Percentiles rank a stretch among this genome's conserved stretches.
Conservation (phyloP, 345 rosid species). For the Eucalyptus fibrosa region DNA sequence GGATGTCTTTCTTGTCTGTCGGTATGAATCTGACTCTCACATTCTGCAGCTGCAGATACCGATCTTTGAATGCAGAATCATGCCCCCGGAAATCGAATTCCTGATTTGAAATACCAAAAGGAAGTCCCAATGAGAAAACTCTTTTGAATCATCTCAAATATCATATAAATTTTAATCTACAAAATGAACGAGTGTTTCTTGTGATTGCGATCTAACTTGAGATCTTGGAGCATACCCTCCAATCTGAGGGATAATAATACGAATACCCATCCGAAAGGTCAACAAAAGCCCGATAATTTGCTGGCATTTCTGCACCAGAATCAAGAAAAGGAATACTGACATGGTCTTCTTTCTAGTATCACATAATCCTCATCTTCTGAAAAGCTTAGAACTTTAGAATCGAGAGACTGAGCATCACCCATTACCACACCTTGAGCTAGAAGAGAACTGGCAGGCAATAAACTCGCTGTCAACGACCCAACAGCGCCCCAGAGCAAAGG, state of each 20-base stretch:
- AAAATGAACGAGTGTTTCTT: neutral
- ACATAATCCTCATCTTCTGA: neutral
- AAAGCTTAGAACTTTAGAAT: neutral
- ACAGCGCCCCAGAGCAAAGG: slow-evolving; percentile 34
- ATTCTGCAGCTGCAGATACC: slow-evolving; percentile 56
- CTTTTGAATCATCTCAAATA: neutral
- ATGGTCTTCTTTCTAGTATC: neutral
- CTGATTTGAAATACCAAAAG: slow-evolving; percentile 1
- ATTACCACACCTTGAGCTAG: slow-evolving; percentile 53
- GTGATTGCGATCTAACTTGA: neutral
- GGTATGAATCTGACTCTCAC: slow-evolving; percentile 90
- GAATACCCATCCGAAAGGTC: slow-evolving; percentile 70
- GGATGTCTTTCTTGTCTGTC: slow-evolving; percentile 56
- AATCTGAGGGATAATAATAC: slow-evolving; percentile 77
- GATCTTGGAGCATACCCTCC: slow-evolving; percentile 48
- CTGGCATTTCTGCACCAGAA: slow-evolving; percentile 40
- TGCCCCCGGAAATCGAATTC: slow-evolving; percentile 82
- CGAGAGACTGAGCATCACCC: neutral
- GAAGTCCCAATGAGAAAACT: neutral
- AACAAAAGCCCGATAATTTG: slow-evolving; percentile 46
- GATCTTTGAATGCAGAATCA: slow-evolving; percentile 86
- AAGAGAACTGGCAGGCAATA: slow-evolving; percentile 33
- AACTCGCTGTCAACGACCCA: slow-evolving; percentile 44
- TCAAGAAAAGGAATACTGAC: neutral
- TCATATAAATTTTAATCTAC: neutral